A percentile compares a stretch with the other conserved stretches of the same genome.
These are phyloP conservation scores for Candida endomychidarum DNA, from an alignment of 805 yeast species.

Conservation along the genomic window DNA sequence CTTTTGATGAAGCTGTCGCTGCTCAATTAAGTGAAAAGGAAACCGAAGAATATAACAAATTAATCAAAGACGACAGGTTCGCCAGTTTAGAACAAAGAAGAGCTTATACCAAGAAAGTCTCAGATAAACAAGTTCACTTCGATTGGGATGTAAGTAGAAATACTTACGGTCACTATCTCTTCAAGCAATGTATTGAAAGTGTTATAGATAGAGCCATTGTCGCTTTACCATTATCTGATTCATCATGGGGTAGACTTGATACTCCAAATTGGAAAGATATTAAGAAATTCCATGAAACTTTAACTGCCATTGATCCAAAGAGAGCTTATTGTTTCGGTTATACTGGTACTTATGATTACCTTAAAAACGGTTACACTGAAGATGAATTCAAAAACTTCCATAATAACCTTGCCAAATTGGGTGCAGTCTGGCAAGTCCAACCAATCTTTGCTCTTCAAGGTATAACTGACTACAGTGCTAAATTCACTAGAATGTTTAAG, in stretches of 20 bases:
- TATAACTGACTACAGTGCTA: constrained; percentile 1
- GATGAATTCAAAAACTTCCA: constrained; percentile 12
- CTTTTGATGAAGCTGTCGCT: constrained; percentile 14
- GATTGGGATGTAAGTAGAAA: constrained; percentile 16
- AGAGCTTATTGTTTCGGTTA: constrained; percentile 15
- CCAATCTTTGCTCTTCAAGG: constrained; percentile 15
- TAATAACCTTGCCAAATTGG: constrained; percentile 13
- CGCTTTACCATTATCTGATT: constrained; percentile 15
- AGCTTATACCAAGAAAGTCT: constrained; percentile 10
- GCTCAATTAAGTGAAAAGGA: constrained; percentile 7
- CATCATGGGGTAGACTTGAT: constrained; percentile 15
- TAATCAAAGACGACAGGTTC: constrained; percentile 7
- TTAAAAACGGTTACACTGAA: constrained; percentile 11
- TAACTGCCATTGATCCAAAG: constrained; percentile 11
- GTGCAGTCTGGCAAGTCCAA: constrained; percentile 16
- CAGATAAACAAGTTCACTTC: constrained; percentile 10
- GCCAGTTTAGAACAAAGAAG: constrained; percentile 11
- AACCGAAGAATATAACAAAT: constrained; percentile 6
- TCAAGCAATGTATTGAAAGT: constrained; percentile 15
- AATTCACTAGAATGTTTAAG: constrained; percentile 12
- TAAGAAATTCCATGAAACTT: constrained; percentile 11
- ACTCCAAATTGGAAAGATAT: constrained; percentile 11
- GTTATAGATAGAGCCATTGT: constrained; percentile 16
- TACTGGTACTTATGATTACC: constrained; percentile 13
- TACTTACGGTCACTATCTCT: constrained; percentile 14